These are phyloP conservation scores for Lizonia empirigonia DNA, from an alignment of 2,329 filamentous ascomycete genomes.

Conservation along the genomic window DNA sequence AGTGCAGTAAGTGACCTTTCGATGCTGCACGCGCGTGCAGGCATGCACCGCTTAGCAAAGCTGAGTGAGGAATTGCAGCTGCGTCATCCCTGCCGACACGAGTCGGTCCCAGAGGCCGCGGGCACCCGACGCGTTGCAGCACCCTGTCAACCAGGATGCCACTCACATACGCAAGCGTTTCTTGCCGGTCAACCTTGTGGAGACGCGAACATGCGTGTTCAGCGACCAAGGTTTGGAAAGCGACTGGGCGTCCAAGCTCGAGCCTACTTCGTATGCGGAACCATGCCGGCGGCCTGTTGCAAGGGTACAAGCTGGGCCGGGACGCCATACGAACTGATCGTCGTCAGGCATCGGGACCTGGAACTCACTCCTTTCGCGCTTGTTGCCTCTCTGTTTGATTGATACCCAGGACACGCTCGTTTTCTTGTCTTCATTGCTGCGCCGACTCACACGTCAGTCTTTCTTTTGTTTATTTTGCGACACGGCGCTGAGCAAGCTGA, in stretches of 20 bases:
- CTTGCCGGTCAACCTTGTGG: too few relatives aligned
- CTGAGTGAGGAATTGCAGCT: neutral
- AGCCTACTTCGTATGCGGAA: slow-evolving; percentile 6
- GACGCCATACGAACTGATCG: slow-evolving; percentile 9
- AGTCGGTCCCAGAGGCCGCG: slow-evolving; percentile 2
- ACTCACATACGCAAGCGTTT: neutral
- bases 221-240: neutral
- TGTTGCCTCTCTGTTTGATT: neutral
- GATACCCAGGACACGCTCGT: slow-evolving; percentile 6
- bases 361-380: slow-evolving; percentile 6
- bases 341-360: slow-evolving; percentile 3
- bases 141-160: neutral
- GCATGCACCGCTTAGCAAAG: neutral
- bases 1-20: too few relatives aligned
- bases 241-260: slow-evolving; percentile 1
- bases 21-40: too few relatives aligned
- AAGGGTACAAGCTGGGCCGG: slow-evolving; percentile 12
- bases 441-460: neutral
- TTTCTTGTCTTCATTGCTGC: neutral
- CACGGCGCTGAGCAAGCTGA: slow-evolving; percentile 2
- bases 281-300: slow-evolving; percentile 7
- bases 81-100: slow-evolving; percentile 9
- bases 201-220: neutral
- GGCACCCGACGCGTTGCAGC: slow-evolving; percentile 1
- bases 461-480: slow-evolving; percentile 12